phyloP scores from a whole-genome alignment of 192 early-diverging fungal species.

The Rhizophagus clarus region DNA sequence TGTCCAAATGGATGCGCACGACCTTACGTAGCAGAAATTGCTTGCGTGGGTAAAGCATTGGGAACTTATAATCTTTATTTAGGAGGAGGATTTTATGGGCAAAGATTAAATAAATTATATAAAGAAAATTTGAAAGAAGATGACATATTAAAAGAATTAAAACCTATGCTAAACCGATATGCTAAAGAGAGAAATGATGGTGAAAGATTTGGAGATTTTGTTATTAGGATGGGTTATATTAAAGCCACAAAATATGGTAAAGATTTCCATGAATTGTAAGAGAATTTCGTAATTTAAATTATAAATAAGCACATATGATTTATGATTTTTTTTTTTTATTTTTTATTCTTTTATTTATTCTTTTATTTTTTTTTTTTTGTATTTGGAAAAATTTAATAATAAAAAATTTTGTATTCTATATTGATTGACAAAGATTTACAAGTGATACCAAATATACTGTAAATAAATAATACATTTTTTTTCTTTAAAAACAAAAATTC shows the following conservation, averaged over 20 bases:
- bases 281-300: not conserved
- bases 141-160: constrained; percentile 79
- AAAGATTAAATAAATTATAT: constrained; percentile 90
- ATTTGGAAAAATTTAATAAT: no score
- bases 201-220: constrained; percentile 95
- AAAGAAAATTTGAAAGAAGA: constrained; percentile 87
- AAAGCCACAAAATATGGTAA: constrained; percentile 75
- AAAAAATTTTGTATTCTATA: no score
- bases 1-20: constrained; percentile 98
- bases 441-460: no score
- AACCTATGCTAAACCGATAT: constrained; percentile 82
- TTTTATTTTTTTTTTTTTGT: no score
- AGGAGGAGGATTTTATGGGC: constrained; percentile 84
- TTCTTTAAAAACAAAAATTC: no score
- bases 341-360: no score
- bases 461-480: no score
- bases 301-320: no score
- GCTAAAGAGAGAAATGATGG: constrained; percentile 67
- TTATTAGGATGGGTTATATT: constrained; percentile 84
- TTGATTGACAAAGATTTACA: no score
- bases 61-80: constrained; percentile 95
- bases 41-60: constrained; percentile 93
- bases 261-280: constrained; percentile 73
- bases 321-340: no score
- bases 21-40: constrained; percentile 93